A percentile compares a stretch with the other conserved stretches of the same genome.
Conservation (phyloP, 2,329 filamentous ascomycete species). For the Cladophialophora bantiana region DNA sequence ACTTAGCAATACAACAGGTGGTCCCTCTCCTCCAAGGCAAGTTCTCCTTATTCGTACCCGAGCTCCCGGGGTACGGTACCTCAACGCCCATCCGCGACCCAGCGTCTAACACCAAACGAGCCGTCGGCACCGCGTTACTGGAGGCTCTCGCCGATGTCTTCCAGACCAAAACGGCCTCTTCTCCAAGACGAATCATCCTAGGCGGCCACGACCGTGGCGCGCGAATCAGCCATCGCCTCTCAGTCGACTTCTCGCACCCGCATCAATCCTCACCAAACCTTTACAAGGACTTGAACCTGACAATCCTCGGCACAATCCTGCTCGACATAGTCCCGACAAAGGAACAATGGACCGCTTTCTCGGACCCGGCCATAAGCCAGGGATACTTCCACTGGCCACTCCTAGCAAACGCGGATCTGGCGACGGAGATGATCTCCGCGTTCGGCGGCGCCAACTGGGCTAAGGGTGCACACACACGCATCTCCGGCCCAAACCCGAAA, state of each 20-base stretch:
- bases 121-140: constrained; percentile 53
- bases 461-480: constrained; percentile 45
- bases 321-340: constrained; percentile 60
- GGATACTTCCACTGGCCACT: constrained; percentile 61
- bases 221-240: constrained; percentile 57
- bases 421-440: constrained; percentile 53
- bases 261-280: constrained; percentile 7
- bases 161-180: constrained; percentile 36
- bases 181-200: constrained; percentile 50
- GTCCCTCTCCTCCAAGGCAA: constrained; percentile 33
- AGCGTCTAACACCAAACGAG: constrained; percentile 47
- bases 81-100: constrained; percentile 34
- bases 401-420: constrained; percentile 55
- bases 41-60: constrained; percentile 38
- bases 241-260: constrained; percentile 49
- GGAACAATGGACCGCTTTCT: constrained; percentile 54
- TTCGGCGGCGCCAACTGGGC: constrained; percentile 53
- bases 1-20: constrained; percentile 24
- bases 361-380: constrained; percentile 46
- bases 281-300: constrained; percentile 41
- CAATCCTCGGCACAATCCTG: constrained; percentile 51
- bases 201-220: constrained; percentile 60
- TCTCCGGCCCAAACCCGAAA: constrained; percentile 41
- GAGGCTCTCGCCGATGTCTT: constrained; percentile 49
- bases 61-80: constrained; percentile 41